phyloP scores from a whole-genome alignment of 495 filamentous ascomycete species.

The Xylaria grammica region DNA sequence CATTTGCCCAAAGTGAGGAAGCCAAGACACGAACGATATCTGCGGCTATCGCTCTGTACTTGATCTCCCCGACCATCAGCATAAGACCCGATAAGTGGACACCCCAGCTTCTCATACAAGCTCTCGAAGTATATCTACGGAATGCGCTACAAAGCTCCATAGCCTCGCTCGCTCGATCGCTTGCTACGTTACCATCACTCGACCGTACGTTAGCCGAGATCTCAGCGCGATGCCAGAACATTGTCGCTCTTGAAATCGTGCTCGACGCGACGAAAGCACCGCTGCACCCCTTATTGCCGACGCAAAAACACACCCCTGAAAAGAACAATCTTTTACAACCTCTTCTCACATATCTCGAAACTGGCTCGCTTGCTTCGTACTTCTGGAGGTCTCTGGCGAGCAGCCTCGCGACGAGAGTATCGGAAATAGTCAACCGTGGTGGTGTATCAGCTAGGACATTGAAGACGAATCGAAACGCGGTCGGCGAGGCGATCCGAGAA shows the following conservation, averaged over 20 bases:
- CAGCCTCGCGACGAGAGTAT: conserved; percentile 73
- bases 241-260: conserved; percentile 82
- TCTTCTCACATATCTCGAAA: conserved; percentile 80
- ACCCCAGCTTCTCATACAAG: conserved; percentile 73
- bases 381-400: conserved; percentile 91
- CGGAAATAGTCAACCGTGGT: conserved; percentile 80
- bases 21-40: conserved; percentile 73
- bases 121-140: conserved; percentile 81
- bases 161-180: conserved; percentile 69
- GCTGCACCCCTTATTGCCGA: conserved; percentile 63
- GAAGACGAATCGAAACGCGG: conserved; percentile 71
- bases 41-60: conserved; percentile 77
- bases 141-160: conserved; percentile 74
- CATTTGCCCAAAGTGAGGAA: conserved; percentile 82
- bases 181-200: conserved; percentile 80
- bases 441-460: conserved; percentile 83
- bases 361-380: conserved; percentile 81
- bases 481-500: conserved; percentile 78
- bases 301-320: conserved; percentile 31
- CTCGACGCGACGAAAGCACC: conserved; percentile 71
- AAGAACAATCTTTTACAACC: conserved; percentile 70
- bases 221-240: conserved; percentile 83
- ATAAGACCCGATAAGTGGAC: conserved; percentile 58
- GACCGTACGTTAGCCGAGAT: conserved; percentile 84
- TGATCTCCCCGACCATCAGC: conserved; percentile 70